Evolutionary conservation across 2,329 filamentous ascomycete species (phyloP), one percentile per base, ranked within the genome.

Genomic region (Ceratocystis alfenasii): DNA sequence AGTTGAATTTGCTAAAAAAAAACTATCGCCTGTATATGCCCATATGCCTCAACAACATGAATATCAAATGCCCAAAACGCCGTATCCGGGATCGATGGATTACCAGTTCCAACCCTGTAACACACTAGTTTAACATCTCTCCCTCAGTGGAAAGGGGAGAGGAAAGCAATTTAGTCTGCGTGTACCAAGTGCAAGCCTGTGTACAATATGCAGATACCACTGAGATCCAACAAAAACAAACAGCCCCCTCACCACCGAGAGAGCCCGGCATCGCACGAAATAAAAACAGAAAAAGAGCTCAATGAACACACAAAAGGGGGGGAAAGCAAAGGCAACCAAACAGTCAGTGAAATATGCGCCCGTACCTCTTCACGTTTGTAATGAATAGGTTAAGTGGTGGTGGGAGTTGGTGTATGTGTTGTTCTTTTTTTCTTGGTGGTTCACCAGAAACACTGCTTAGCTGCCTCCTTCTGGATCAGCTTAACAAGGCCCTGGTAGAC

Each of bases 401-500:
- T 15, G 36, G 36, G 10, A 41, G 36, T n/a, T 17, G 25, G 15
- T 64, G 28, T 44, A 10, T 45, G 44, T 61, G 28, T 33, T 22
- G 45, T 17, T 65, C 28, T 33, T 50, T 53, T 53, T 57, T 66
- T 12, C 41, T 22, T n/a, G 3, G 17, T 25, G 15, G 10, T 59
- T 67, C 66, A 69, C 76, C 78, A 78, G 72, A 80, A 79, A 68
- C 76, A 77, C 76, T 85, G 81, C 76, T 81, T 84, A 70, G 77
- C 75, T 71, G 78, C 79, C 79, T 87, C 83, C 78, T 87, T 87
- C 77, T 86, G 80, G 65, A 84, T 80, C 62, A 85, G 77, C 79
- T 87, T 87, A 70, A 84, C 80, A 67, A 87, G 77, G 66, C 86
- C 82, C 73, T 83, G 81, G 75, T 87, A 88, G 59, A 79, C 78